Evolutionary conservation across 2,329 filamentous ascomycete genomes (phyloP).

Genomic region (Bipolaris bicolor): DNA sequence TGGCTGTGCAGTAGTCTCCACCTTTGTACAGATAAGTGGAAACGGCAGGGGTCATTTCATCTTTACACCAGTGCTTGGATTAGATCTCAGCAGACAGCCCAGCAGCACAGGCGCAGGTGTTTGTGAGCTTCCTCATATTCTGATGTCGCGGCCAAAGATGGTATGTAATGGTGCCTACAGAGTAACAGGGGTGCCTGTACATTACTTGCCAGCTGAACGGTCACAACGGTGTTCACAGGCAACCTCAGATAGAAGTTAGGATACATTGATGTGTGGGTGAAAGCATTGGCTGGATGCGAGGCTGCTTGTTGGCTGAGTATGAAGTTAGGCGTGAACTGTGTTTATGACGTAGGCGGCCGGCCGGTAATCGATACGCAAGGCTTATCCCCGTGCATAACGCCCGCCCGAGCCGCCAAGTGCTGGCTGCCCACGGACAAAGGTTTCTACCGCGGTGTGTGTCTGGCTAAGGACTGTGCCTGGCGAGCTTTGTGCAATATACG

Average conservation of each 20-base stretch:
- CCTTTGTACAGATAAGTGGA: too few relatives aligned
- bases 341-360: constrained; percentile 13
- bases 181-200: too few relatives aligned
- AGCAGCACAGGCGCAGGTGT: background rate
- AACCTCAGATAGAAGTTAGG: background rate
- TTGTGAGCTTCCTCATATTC: background rate
- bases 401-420: constrained; percentile 96
- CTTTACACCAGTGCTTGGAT: background rate
- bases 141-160: background rate
- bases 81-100: background rate
- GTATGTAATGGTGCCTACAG: background rate
- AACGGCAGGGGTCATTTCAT: background rate
- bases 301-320: constrained; percentile 45
- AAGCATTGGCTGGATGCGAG: background rate
- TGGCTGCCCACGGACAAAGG: constrained; percentile 70
- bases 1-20: background rate
- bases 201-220: too few relatives aligned
- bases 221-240: too few relatives aligned
- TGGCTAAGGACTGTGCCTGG: background rate
- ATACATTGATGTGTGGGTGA: background rate
- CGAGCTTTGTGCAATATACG: constrained; percentile 6
- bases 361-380: constrained; percentile 29
- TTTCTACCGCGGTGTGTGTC: background rate
- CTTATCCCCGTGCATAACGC: constrained; percentile 94
- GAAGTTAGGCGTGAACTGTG: constrained; percentile 1